Conservation (phyloP, 2,329 filamentous ascomycete species). For the Fusarium transvaalense region DNA sequence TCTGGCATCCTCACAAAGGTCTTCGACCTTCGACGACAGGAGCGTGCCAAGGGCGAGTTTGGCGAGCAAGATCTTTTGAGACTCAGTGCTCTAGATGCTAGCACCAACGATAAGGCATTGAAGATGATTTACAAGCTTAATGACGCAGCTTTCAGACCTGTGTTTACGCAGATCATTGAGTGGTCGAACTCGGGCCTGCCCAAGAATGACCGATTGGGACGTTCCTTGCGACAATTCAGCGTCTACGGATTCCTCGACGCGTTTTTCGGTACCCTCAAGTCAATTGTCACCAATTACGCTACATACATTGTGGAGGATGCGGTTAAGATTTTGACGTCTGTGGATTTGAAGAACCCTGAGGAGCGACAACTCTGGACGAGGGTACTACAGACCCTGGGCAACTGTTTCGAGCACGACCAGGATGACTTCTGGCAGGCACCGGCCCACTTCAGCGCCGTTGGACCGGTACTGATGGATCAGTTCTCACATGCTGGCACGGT, state of each 20-base stretch:
- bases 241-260: constrained; percentile 83
- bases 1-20: constrained; percentile 71
- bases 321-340: constrained; percentile 69
- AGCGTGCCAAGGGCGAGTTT: constrained; percentile 62
- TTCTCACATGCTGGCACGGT: constrained; percentile 63
- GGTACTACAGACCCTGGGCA: constrained; percentile 77
- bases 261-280: constrained; percentile 90
- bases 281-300: constrained; percentile 92
- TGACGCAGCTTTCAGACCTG: constrained; percentile 90
- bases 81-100: constrained; percentile 71
- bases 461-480: constrained; percentile 76
- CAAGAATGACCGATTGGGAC: constrained; percentile 71
- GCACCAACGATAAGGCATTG: constrained; percentile 77
- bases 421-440: constrained; percentile 97
- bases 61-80: constrained; percentile 59
- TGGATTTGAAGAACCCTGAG: constrained; percentile 62
- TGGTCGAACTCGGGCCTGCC: constrained; percentile 76
- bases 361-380: constrained; percentile 74
- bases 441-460: constrained; percentile 82
- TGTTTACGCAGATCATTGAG: constrained; percentile 88
- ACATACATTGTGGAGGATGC: constrained; percentile 85
- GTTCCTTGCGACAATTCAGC: constrained; percentile 74
- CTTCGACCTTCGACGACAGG: constrained; percentile 74
- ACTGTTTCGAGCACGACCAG: constrained; percentile 88
- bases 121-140: constrained; percentile 98